Evolutionary conservation across 1,284 basidiomycete species (phyloP), one percentile per base, ranked within the genome.

Genomic region (Inonotus obliquus): DNA sequence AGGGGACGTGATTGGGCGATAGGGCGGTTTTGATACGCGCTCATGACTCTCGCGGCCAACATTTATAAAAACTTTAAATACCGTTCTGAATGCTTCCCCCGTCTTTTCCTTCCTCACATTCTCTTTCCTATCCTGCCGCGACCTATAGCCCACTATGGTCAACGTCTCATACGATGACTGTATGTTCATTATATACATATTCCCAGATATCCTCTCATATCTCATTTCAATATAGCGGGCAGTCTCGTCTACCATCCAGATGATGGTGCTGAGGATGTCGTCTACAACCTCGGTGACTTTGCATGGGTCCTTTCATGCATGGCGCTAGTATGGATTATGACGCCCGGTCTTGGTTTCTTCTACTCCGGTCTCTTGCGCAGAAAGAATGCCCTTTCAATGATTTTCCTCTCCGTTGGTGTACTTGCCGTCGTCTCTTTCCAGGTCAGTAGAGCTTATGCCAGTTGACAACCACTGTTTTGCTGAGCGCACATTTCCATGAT

Each of bases 361-460:
- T 96, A 97, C 75, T 91, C 92, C 35, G 95, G 94, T 68, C 78
- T 90, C 38, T 73, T 88, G 53, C 80, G 92, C 58, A 82, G 92
- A 49, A 97, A 97, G 76, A 97, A 96, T 69, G 96, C 95, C 0
- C 80, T 98, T 7, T 93, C 90, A 21, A 95, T 96, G 92, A 88
- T 98, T 52, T 94, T 87, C 76, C 79, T 94, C 25, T 86, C 85
- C 54, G 84, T 97, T 80, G 86, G 87, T 71, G 84, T 86, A 13
- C 73, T 94, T 41, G 87, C 84, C 0, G 81, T 92, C 59, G 88
- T 87, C 21, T 86, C 88, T 1, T 88, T 91, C 73, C 85, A 89
- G 71, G 88, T 87, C 67, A 65, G 77, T 52, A n/a, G n/a, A n/a
- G n/a, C n/a, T 9, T 5, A 25, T 23, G 19, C 41, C 17, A 6